Evolutionary conservation across 2,329 filamentous ascomycete genomes (phyloP).

Genomic region (Botrytis medusae): DNA sequence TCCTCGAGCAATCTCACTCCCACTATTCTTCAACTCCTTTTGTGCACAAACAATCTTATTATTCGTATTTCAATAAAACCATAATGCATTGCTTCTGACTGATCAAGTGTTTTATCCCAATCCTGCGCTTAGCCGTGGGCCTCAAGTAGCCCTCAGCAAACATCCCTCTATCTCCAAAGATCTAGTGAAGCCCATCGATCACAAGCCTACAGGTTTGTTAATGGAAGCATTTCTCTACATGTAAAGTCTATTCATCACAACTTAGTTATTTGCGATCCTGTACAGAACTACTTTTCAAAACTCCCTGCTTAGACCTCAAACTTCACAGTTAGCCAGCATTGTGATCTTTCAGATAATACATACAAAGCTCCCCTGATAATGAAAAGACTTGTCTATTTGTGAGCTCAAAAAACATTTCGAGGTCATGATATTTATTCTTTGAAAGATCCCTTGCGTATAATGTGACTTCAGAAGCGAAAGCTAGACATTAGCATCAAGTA

Average conservation of each 20-base stretch:
- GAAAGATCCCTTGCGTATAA: too few species aligned
- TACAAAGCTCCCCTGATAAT: neutral
- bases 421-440: rapidly evolving
- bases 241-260: neutral
- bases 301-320: neutral
- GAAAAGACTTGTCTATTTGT: neutral
- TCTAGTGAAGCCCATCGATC: neutral
- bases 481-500: neutral
- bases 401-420: neutral
- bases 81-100: too few species aligned
- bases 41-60: too few species aligned
- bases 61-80: too few species aligned
- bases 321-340: neutral
- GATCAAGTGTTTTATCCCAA: too few species aligned
- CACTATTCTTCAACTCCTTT: neutral
- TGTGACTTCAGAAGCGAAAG: neutral
- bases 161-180: neutral
- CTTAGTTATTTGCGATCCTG: too few species aligned
- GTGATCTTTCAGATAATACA: rapidly evolving
- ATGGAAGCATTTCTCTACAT: neutral
- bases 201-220: neutral
- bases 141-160: neutral
- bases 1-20: neutral
- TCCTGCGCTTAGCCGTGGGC: too few species aligned
- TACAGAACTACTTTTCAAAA: neutral